These are phyloP conservation scores for Volvox africanus DNA, from an alignment of 139 green algal genomes.

Conservation along the genomic window DNA sequence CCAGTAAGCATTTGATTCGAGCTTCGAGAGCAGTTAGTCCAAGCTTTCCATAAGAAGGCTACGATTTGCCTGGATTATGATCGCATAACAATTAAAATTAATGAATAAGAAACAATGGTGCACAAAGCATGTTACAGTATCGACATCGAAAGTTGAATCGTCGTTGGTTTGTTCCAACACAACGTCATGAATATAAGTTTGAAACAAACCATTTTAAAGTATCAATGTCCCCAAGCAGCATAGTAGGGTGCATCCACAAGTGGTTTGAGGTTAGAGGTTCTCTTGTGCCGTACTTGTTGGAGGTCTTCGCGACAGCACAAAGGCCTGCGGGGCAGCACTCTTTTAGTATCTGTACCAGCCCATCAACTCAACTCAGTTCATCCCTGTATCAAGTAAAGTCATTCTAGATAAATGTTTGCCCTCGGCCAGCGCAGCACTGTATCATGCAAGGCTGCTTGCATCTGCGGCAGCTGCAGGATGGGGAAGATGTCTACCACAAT, in stretches of 20 bases:
- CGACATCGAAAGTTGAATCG: too few relatives aligned
- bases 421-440: conserved; percentile 8
- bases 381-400: too few relatives aligned
- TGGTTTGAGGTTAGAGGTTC: conserved; percentile 18
- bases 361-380: too few relatives aligned
- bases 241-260: conserved; percentile 27
- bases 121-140: too few relatives aligned
- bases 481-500: background rate
- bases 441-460: conserved; percentile 27
- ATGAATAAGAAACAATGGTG: too few relatives aligned
- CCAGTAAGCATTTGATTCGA: too few relatives aligned
- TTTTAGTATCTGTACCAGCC: background rate
- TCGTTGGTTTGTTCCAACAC: too few relatives aligned
- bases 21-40: too few relatives aligned
- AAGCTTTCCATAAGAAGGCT: too few relatives aligned
- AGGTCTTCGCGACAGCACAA: background rate
- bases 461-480: conserved; percentile 14
- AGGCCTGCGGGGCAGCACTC: background rate
- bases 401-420: conserved; percentile 38
- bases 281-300: conserved; percentile 13
- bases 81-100: too few relatives aligned
- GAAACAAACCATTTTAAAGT: conserved; percentile 15
- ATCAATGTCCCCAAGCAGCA: background rate
- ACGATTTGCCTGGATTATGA: too few relatives aligned
- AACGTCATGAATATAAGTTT: too few relatives aligned